phyloP scores from a whole-genome alignment of 768 basidiomycete genomes.

The Macrolepiota dolichaula region DNA sequence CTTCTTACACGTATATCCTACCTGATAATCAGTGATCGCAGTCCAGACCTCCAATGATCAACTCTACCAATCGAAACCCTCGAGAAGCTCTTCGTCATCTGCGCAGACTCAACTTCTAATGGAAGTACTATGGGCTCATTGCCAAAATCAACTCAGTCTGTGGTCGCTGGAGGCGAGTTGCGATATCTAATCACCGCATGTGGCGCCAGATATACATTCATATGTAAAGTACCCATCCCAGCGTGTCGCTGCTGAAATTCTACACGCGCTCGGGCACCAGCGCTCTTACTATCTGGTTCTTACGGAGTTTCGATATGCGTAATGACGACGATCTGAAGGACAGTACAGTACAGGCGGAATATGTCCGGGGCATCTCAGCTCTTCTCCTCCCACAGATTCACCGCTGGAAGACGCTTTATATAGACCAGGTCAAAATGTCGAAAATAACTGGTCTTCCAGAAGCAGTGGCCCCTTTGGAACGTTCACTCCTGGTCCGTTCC shows the following conservation, averaged over 20 bases:
- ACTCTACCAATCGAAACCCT: not conserved
- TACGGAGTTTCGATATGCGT: not conserved
- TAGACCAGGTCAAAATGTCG: too few relatives aligned
- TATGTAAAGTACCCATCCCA: not conserved
- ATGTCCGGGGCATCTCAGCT: not conserved
- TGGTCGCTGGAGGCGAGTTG: not conserved
- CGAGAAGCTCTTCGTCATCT: not conserved
- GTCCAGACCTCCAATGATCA: too few relatives aligned
- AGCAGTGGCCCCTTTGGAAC: too few relatives aligned
- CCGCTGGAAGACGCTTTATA: not conserved
- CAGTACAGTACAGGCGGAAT: not conserved
- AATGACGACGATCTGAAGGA: not conserved
- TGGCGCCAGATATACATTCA: not conserved
- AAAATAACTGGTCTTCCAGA: too few relatives aligned
- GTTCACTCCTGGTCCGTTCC: too few relatives aligned
- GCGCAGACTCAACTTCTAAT: not conserved
- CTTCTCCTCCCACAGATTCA: not conserved
- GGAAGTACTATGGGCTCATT: not conserved
- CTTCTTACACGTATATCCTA: too few relatives aligned
- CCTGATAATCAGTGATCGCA: too few relatives aligned
- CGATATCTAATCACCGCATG: not conserved
- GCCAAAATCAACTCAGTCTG: not conserved
- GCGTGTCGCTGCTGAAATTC: not conserved
- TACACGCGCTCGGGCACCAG: not conserved
- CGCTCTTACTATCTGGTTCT: not conserved